Conservation (phyloP, 2,329 filamentous ascomycete genomes). For the Microcyclosporella mali region DNA sequence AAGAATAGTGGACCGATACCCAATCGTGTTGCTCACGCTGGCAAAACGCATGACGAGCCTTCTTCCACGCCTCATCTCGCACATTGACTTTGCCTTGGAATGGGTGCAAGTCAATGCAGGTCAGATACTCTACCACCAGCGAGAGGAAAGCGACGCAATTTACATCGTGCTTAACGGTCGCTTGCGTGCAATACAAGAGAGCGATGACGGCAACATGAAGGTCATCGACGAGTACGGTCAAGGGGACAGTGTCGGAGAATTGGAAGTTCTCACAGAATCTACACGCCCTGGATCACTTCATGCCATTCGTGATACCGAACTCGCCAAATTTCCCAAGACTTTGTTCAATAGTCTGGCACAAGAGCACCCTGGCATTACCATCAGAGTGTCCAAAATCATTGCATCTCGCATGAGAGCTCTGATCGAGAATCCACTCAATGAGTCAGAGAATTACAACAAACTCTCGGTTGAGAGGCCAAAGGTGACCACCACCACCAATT, state of each 20-base stretch:
- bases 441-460: slow-evolving; percentile 37
- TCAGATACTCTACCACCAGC: slow-evolving; percentile 88
- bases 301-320: slow-evolving; percentile 90
- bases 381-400: slow-evolving; percentile 98
- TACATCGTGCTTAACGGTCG: slow-evolving; percentile 96
- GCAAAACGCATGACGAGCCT: slow-evolving; percentile 89
- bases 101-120: slow-evolving; percentile 97
- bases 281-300: slow-evolving; percentile 84
- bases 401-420: slow-evolving; percentile 87
- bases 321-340: slow-evolving; percentile 92
- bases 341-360: slow-evolving; percentile 96
- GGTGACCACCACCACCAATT: slow-evolving; percentile 79
- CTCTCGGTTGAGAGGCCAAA: slow-evolving; percentile 51
- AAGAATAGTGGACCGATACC: slow-evolving; percentile 85
- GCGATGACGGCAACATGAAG: slow-evolving; percentile 71
- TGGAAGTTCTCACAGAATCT: slow-evolving; percentile 95
- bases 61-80: slow-evolving; percentile 79
- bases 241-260: slow-evolving; percentile 92
- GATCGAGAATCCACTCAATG: slow-evolving; percentile 68
- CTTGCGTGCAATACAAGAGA: slow-evolving; percentile 75
- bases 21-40: slow-evolving; percentile 88
- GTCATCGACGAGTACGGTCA: slow-evolving; percentile 91
- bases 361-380: slow-evolving; percentile 95
- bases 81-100: slow-evolving; percentile 96
- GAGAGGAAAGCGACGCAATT: slow-evolving; percentile 94